Evolutionary conservation across 1,139 yeast species (phyloP).

Genomic region (Suhomyces guaymorum): DNA sequence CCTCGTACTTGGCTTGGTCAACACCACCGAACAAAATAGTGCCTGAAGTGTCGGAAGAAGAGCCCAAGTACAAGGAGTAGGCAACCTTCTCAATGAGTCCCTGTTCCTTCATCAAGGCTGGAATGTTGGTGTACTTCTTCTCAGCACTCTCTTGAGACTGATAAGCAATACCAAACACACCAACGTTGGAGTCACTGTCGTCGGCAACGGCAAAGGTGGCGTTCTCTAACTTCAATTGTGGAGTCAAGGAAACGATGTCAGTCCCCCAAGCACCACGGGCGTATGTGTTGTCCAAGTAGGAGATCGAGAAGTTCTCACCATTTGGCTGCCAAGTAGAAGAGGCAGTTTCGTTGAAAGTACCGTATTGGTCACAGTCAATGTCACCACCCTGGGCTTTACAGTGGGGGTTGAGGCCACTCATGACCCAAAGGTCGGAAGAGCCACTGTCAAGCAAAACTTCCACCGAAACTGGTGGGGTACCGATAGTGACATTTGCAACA

Average conservation of each 20-base stretch:
- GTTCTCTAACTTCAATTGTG: slow-evolving; percentile 34
- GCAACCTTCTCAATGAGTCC: slow-evolving; percentile 31
- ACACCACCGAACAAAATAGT: slow-evolving; percentile 32
- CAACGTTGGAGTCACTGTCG: slow-evolving; percentile 51
- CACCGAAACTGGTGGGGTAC: slow-evolving; percentile 55
- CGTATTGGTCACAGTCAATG: slow-evolving; percentile 40
- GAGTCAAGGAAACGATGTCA: slow-evolving; percentile 38
- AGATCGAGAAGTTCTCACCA: slow-evolving; percentile 36
- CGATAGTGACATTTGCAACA: slow-evolving; percentile 46
- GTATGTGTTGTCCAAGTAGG: slow-evolving; percentile 33
- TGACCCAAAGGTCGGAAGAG: slow-evolving; percentile 68
- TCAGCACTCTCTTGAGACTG: slow-evolving; percentile 14
- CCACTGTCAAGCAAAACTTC: slow-evolving; percentile 66
- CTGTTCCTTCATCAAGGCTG: slow-evolving; percentile 26
- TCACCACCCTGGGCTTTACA: slow-evolving; percentile 25
- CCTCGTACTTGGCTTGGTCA: slow-evolving; percentile 35
- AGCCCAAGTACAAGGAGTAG: slow-evolving; percentile 31
- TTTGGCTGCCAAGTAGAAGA: slow-evolving; percentile 51
- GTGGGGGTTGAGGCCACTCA: slow-evolving; percentile 26
- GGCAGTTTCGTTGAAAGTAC: slow-evolving; percentile 48
- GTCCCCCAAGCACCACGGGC: slow-evolving; percentile 55
- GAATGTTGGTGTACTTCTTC: slow-evolving; percentile 28
- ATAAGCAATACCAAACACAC: slow-evolving; percentile 63
- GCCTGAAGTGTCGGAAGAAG: slow-evolving; percentile 19
- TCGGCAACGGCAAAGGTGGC: slow-evolving; percentile 58